Evolutionary conservation across 768 basidiomycete species (phyloP).

Genomic region (Leccinum uliginosum): DNA sequence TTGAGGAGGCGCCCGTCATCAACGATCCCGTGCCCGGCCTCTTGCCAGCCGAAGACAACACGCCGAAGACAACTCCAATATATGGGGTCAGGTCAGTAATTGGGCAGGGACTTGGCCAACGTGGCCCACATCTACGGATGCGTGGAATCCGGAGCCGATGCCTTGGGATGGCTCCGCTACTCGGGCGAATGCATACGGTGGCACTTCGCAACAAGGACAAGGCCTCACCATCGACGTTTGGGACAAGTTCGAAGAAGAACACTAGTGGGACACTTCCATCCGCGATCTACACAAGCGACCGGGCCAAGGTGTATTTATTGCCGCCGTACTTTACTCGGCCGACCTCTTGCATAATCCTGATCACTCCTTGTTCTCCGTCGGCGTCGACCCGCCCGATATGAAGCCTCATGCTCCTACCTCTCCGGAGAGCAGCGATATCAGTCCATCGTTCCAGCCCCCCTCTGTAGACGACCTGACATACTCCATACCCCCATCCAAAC

Average conservation of each 20-base stretch:
- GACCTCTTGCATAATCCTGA: slow-evolving; percentile 68
- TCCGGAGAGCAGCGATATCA: slow-evolving; percentile 15
- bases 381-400: slow-evolving; percentile 33
- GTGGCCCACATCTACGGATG: slow-evolving; percentile 13
- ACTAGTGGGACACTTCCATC: slow-evolving; percentile 63
- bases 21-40: slow-evolving; percentile 35
- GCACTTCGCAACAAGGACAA: slow-evolving; percentile 25
- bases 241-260: slow-evolving; percentile 51
- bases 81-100: slow-evolving; percentile 14
- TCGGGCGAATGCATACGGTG: slow-evolving; percentile 22
- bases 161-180: slow-evolving; percentile 23
- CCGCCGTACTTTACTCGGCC: slow-evolving; percentile 63
- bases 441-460: slow-evolving; percentile 34
- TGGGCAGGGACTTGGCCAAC: slow-evolving; percentile 13
- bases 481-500: slow-evolving; percentile 81
- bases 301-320: slow-evolving; percentile 65
- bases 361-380: slow-evolving; percentile 66
- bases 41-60: slow-evolving; percentile 37
- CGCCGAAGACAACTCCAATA: slow-evolving; percentile 33
- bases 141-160: slow-evolving; percentile 19
- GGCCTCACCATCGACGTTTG: slow-evolving; percentile 54
- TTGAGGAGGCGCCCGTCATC: slow-evolving; percentile 38
- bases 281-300: slow-evolving; percentile 50
- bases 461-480: slow-evolving; percentile 60
- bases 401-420: slow-evolving; percentile 20